phyloP scores from a whole-genome alignment of 768 basidiomycete species.

The Agaricus sinodeliciosus region DNA sequence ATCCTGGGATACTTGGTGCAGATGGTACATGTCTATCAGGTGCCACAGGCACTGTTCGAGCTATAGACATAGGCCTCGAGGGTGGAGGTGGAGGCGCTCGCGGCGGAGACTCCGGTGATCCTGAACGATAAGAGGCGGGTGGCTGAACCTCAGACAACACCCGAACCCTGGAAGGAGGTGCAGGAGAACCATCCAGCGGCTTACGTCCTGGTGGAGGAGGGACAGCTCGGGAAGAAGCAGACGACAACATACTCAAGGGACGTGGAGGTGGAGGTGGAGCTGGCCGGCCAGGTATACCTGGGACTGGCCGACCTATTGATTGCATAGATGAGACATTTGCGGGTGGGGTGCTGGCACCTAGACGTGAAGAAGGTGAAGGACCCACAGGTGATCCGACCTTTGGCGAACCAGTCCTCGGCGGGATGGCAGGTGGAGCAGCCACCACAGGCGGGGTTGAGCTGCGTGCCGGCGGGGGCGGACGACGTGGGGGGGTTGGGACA shows the following conservation, averaged over 20 bases:
- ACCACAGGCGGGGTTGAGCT: slow-evolving; percentile 34
- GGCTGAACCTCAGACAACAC: slow-evolving; percentile 12
- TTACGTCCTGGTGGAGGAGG: slow-evolving; percentile 33
- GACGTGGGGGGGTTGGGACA: slow-evolving; percentile 24
- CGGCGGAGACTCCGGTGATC: slow-evolving; percentile 4
- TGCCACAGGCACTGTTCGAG: slow-evolving; percentile 18
- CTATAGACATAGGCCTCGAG: slow-evolving; percentile 19
- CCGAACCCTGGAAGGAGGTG: slow-evolving; percentile 15
- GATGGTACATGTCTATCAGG: slow-evolving; percentile 28
- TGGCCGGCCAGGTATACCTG: slow-evolving; percentile 13
- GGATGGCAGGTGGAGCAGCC: slow-evolving; percentile 5
- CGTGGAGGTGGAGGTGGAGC: slow-evolving; percentile 28
- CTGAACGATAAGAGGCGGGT: not conserved
- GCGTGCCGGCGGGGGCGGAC: slow-evolving; percentile 22
- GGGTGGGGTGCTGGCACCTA: slow-evolving; percentile 25
- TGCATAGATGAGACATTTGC: slow-evolving; percentile 17
- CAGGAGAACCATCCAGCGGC: slow-evolving; percentile 15
- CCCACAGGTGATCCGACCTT: slow-evolving; percentile 30
- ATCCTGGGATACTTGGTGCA: slow-evolving; percentile 22
- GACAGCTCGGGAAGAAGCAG: slow-evolving; percentile 24
- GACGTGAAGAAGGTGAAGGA: slow-evolving; percentile 22
- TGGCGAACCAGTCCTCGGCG: slow-evolving; percentile 28
- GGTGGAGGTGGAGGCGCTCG: slow-evolving; percentile 10
- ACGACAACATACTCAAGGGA: slow-evolving; percentile 27
- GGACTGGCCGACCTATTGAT: slow-evolving; percentile 20